Conservation (phyloP, 2,329 filamentous ascomycete genomes). For the Pseudocercospora eumusae region DNA sequence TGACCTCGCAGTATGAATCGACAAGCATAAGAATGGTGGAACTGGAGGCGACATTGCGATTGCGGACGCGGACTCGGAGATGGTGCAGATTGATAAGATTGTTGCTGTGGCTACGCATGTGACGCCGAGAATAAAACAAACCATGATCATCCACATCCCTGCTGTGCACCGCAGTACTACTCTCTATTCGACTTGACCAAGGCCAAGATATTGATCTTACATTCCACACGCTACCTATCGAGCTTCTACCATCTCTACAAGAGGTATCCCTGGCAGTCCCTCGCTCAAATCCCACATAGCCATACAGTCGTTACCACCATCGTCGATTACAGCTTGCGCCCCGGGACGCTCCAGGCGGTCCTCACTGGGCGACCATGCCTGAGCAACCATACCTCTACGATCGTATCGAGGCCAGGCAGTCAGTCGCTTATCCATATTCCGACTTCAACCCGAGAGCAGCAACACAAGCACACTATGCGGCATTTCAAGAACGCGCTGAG, state of each 20-base stretch:
- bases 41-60: no score
- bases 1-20: constrained; percentile 13
- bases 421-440: constrained; percentile 55
- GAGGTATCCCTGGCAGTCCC: background rate
- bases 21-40: constrained; percentile 2
- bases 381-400: constrained; percentile 73
- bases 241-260: background rate
- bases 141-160: background rate
- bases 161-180: background rate
- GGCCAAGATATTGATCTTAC: constrained; percentile 1
- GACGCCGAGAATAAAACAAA: background rate
- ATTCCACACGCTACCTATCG: background rate
- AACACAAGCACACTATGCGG: constrained; percentile 71
- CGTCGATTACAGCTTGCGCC: background rate
- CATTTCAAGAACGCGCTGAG: constrained; percentile 53
- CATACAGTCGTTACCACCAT: background rate
- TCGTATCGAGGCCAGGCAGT: constrained; percentile 47
- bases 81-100: background rate
- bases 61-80: background rate
- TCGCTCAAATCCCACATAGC: background rate
- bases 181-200: background rate
- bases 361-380: constrained; percentile 15
- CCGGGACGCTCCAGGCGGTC: background rate
- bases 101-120: constrained; percentile 4
- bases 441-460: constrained; percentile 85